Percentiles rank a stretch among this genome's conserved stretches.
Conservation (phyloP, 2,329 filamentous ascomycete species). For the Emergomyces orientalis region DNA sequence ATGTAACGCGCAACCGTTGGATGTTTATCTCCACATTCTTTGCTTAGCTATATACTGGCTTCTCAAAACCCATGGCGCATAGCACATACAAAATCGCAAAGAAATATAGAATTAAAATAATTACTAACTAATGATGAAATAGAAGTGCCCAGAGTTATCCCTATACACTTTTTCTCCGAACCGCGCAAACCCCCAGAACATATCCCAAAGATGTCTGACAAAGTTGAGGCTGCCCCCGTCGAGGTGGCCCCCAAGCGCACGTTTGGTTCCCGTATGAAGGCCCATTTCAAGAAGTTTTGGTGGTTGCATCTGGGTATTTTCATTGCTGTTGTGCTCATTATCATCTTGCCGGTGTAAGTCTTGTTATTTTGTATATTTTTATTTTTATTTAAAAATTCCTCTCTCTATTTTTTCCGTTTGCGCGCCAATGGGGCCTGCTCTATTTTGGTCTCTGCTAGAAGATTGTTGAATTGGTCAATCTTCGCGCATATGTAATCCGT, state of each 20-base stretch:
- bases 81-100: not conserved
- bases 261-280: constrained; percentile 21
- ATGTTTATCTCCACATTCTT: not conserved
- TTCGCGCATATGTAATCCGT: not conserved
- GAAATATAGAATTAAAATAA: not conserved
- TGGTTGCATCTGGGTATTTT: constrained; percentile 46
- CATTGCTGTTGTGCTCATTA: constrained; percentile 42
- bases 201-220: constrained; percentile 9
- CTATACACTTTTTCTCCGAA: not conserved
- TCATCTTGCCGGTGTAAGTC: constrained; percentile 49
- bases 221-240: not conserved
- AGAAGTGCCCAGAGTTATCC: not conserved
- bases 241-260: constrained; percentile 17
- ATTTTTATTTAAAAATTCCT: not conserved
- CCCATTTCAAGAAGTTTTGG: constrained; percentile 42
- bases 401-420: not conserved
- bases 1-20: not conserved
- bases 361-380: not conserved
- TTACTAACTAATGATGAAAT: not conserved
- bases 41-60: too few species aligned
- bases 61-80: too few species aligned
- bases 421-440: not conserved
- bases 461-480: not conserved
- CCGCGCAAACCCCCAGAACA: not conserved
- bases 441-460: not conserved